These are phyloP conservation scores for Phoma herbarum DNA, from an alignment of 2,329 filamentous ascomycete species.

Conservation along the genomic window DNA sequence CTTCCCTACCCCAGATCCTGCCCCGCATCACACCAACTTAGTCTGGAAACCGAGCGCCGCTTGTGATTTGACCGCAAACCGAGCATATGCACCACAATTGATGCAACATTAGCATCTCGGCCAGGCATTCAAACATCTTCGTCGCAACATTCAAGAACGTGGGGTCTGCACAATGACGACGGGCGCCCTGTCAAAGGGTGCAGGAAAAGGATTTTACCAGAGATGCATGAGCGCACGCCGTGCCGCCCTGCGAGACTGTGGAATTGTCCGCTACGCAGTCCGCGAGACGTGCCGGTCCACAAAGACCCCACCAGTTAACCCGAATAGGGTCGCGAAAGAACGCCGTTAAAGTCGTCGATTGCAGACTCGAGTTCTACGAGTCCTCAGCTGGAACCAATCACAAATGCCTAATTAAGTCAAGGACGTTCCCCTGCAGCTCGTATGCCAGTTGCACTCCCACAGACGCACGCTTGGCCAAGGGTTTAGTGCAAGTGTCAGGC, in stretches of 20 bases:
- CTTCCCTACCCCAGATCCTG: slow-evolving; percentile 2
- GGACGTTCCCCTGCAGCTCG: background rate
- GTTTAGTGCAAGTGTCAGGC: slow-evolving; percentile 1
- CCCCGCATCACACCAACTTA: slow-evolving; percentile 12
- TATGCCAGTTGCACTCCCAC: background rate
- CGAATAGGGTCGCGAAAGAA: slow-evolving; percentile 6
- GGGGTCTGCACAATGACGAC: background rate
- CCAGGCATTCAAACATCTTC: background rate
- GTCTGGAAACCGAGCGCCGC: background rate
- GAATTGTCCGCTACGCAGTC: background rate
- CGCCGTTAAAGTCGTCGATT: background rate
- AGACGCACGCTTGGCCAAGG: background rate
- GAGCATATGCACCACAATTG: background rate
- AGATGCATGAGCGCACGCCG: background rate
- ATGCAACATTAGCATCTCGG: background rate
- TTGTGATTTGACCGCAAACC: background rate
- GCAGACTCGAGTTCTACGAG: slow-evolving; percentile 3
- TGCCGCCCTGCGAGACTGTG: background rate
- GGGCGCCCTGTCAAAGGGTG: background rate
- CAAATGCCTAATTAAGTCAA: background rate
- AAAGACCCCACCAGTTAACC: slow-evolving; percentile 5
- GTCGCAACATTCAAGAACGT: background rate
- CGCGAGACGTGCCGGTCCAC: background rate
- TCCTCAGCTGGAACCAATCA: slow-evolving; percentile 4
- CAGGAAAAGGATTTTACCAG: background rate